These are phyloP conservation scores for Withania somnifera DNA, from an alignment of 305 asterid genomes.

Conservation along the genomic window DNA sequence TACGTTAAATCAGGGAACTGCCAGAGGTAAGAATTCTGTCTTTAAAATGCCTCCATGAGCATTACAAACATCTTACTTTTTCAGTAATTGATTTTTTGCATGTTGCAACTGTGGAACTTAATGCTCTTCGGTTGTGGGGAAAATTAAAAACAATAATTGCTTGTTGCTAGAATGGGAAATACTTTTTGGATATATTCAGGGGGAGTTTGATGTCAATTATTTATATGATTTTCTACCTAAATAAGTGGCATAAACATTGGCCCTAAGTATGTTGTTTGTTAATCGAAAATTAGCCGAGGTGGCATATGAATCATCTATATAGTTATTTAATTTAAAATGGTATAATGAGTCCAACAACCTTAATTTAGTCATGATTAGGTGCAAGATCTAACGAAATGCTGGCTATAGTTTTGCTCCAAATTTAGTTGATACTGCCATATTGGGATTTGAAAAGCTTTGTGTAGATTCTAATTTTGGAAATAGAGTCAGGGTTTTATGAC, in stretches of 20 bases:
- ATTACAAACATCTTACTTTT: not conserved
- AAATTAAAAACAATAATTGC: not conserved
- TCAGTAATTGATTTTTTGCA: not conserved
- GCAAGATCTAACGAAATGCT: not conserved
- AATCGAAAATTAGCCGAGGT: not conserved
- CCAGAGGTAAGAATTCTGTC: conserved; percentile 49
- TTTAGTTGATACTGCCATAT: not conserved
- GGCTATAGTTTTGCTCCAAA: not conserved
- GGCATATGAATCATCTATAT: not conserved
- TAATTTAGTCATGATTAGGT: not conserved
- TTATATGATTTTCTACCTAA: not conserved
- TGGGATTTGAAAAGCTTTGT: not conserved
- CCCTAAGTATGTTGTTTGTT: not conserved
- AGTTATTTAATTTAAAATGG: not conserved
- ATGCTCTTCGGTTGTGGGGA: not conserved
- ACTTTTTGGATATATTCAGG: not conserved
- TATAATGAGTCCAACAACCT: not conserved
- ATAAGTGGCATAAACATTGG: not conserved
- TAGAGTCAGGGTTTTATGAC: not conserved
- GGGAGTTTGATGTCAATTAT: not conserved
- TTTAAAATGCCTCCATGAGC: not conserved
- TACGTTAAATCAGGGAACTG: conserved; percentile 88
- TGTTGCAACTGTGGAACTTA: not conserved
- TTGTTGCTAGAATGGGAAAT: not conserved
- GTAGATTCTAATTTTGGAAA: not conserved